Evolutionary conservation across 164 flowering plant genomes (phyloP).

Genomic region (Magnolia sinica): DNA sequence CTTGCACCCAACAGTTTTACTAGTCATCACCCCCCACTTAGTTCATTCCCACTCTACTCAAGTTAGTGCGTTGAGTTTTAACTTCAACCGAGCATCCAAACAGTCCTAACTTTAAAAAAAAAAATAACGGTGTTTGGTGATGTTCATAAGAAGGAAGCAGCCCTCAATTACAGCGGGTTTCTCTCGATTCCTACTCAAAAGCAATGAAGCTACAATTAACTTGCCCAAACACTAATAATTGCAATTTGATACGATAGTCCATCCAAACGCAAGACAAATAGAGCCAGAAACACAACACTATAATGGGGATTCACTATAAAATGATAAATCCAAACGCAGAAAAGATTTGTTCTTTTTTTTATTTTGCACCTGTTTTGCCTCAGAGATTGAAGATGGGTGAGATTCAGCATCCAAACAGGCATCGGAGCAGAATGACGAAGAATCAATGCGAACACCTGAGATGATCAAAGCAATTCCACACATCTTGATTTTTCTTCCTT

Average conservation of each 20-base stretch:
- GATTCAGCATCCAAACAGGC: conserved; percentile 3
- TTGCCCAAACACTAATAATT: too few relatives aligned
- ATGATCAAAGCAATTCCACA: conserved; percentile 79
- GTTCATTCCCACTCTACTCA: too few relatives aligned
- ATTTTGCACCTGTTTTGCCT: conserved; percentile 26
- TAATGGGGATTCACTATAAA: not conserved
- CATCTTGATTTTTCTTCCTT: conserved; percentile 30
- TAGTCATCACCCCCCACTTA: too few relatives aligned
- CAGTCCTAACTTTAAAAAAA: too few relatives aligned
- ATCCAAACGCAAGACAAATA: not conserved
- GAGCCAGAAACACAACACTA: not conserved
- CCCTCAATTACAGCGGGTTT: too few relatives aligned
- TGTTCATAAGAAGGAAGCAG: too few relatives aligned
- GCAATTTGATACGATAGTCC: not conserved
- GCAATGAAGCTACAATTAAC: too few relatives aligned
- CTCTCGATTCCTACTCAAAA: too few relatives aligned
- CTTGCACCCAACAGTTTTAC: too few relatives aligned
- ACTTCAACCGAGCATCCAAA: too few relatives aligned
- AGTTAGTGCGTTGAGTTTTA: too few relatives aligned
- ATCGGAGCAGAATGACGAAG: conserved; percentile 27
- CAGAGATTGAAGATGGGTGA: conserved; percentile 16
- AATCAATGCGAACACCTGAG: conserved; percentile 49
- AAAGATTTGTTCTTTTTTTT: not conserved
- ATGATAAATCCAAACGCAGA: not conserved
- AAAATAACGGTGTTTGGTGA: too few relatives aligned